Percentiles rank a stretch among this genome's conserved stretches.
Conservation (phyloP, 805 yeast species). For the Priceomyces medius region DNA sequence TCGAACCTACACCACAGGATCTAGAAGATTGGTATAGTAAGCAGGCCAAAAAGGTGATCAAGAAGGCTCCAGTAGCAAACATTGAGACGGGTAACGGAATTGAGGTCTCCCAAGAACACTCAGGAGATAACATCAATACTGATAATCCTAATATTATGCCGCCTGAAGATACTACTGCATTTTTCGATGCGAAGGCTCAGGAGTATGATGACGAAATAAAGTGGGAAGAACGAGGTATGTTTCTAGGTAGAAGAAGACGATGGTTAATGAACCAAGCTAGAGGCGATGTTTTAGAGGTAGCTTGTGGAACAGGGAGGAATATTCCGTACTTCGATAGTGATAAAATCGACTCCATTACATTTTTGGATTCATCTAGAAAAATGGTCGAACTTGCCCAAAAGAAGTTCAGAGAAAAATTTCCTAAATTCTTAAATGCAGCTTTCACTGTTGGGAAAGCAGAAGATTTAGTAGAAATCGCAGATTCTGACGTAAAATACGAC, state of each 20-base stretch:
- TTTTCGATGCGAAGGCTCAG: constrained; percentile 74
- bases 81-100: constrained; percentile 13
- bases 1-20: constrained; percentile 42
- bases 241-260: constrained; percentile 64
- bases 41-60: constrained; percentile 26
- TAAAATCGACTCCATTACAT: constrained; percentile 69
- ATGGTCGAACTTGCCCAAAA: constrained; percentile 82
- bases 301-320: constrained; percentile 96
- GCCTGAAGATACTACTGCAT: constrained; percentile 76
- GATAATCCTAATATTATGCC: constrained; percentile 52
- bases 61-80: constrained; percentile 24
- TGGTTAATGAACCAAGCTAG: constrained; percentile 74
- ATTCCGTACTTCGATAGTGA: constrained; percentile 67
- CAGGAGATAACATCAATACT: constrained; percentile 29
- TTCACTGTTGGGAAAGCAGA: constrained; percentile 92
- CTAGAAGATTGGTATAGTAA: constrained; percentile 41
- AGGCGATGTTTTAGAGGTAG: constrained; percentile 92
- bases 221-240: constrained; percentile 63
- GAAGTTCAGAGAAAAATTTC: constrained; percentile 68
- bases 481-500: constrained; percentile 63
- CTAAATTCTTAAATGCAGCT: constrained; percentile 69
- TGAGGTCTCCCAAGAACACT: constrained; percentile 6
- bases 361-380: constrained; percentile 76
- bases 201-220: constrained; percentile 80
- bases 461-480: constrained; percentile 61